phyloP scores from a whole-genome alignment of 2,329 filamentous ascomycete species.

The Dendrostoma leiphaemia region DNA sequence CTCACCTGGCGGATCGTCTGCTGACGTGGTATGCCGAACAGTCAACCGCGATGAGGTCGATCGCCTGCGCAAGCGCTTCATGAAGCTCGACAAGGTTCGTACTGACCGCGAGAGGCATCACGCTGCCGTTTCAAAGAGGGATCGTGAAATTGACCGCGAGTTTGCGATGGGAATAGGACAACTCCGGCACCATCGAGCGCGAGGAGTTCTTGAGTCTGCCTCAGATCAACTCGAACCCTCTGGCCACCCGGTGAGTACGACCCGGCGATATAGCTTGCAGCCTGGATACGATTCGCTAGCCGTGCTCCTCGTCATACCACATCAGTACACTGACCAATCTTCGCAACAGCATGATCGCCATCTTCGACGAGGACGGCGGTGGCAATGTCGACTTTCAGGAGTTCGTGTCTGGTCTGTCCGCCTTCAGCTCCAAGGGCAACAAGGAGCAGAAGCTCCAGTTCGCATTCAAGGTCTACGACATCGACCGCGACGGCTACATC shows the following conservation, averaged over 20 bases:
- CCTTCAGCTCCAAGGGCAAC: slow-evolving; percentile 97
- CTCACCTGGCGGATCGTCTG: neutral
- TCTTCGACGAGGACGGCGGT: slow-evolving; percentile 97
- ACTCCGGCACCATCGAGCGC: slow-evolving; percentile 96
- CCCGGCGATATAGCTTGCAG: neutral
- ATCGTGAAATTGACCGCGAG: slow-evolving; percentile 2
- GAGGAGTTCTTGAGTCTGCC: slow-evolving; percentile 97
- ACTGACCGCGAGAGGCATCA: neutral
- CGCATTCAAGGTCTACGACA: slow-evolving; percentile 99
- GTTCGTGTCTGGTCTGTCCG: slow-evolving; percentile 91
- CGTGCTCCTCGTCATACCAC: neutral
- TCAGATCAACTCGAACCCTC: slow-evolving; percentile 95
- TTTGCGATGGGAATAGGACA: slow-evolving; percentile 62
- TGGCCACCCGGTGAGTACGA: slow-evolving; percentile 76
- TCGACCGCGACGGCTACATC: slow-evolving; percentile 97
- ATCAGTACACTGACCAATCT: neutral
- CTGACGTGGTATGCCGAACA: slow-evolving; percentile 35
- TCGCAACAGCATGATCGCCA: slow-evolving; percentile 83
- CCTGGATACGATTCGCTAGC: too few relatives aligned
- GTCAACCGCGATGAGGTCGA: slow-evolving; percentile 98
- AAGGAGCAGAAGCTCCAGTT: slow-evolving; percentile 98
- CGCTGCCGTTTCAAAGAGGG: neutral
- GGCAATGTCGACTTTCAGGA: slow-evolving; percentile 99
- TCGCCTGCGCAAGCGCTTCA: slow-evolving; percentile 91
- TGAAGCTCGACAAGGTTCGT: slow-evolving; percentile 95